Base-by-base conservation (phyloP, 2,329 filamentous ascomycete genomes). In the Emmonsiellopsis sp. region DNA sequence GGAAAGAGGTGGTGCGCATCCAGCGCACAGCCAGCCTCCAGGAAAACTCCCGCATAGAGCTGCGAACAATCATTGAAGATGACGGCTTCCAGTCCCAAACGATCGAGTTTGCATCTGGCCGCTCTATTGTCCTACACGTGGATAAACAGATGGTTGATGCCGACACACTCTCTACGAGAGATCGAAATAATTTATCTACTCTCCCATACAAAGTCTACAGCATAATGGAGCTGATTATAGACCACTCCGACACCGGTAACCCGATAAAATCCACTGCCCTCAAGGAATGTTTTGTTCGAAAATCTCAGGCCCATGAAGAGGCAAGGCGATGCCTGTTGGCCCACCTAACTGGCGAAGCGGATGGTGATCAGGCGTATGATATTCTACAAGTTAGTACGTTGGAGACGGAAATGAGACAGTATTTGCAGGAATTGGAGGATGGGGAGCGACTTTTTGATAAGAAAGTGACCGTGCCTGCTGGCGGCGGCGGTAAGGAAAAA, bases 191-290 rank as follows among this genome's bases (percentile, higher is more conserved):
- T 21, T 33, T 57, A 13, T 32, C 55, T 6, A 48, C 11, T 27
- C 40, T 57, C n/a, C 56, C 56, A 10, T 52, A 33, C 11, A 57
- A 51, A 10, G 13, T 57, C 5, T 57, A 56, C 34, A 40, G 52
- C 27, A 42, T 57, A 2, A 39, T 42, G 2, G 56, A 57, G 32
- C 21, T 42, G 13, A 37, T 56, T 32, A 32, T 47, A n/a, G 21
- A 47, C 13, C 45, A 6, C 8, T 14, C 13, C 6, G 34, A 53
- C 14, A 33, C 14, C 6, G 32, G 27, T 13, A 17, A 40, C 33
- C 17, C 17, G 11, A 32, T 47, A 5, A 11, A 6, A 7, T 48
- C 48, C 2, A 36, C 52, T 49, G 39, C 42, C 6, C 47, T 39
- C 11, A 36, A 37, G 8, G 55, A 56, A 39, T 46, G 33, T 9